Conservation (phyloP, 2,329 filamentous ascomycete genomes). For the Diplodia sapinea region DNA sequence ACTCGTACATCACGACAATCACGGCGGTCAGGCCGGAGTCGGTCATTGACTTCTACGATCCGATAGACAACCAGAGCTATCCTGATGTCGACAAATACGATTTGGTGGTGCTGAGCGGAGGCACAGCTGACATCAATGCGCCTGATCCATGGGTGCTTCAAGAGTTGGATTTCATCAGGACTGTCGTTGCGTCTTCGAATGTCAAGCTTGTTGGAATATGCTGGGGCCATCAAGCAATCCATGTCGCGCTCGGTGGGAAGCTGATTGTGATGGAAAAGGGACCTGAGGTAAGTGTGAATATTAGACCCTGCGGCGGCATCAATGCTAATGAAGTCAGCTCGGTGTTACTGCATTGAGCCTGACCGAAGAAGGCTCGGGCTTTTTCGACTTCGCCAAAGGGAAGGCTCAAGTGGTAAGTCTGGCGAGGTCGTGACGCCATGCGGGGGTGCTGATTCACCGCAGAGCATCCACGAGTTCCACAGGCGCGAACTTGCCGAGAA, state of each 20-base stretch:
- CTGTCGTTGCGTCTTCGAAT: constrained; percentile 3
- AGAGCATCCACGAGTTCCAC: constrained; percentile 30
- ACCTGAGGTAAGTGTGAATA: constrained; percentile 17
- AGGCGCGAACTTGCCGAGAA: constrained; percentile 18
- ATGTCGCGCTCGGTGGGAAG: constrained; percentile 26
- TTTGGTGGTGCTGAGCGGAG: constrained; percentile 24
- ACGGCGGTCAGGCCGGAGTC: neutral
- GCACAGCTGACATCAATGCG: constrained; percentile 29
- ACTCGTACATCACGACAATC: constrained; percentile 19
- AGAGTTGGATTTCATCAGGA: constrained; percentile 21
- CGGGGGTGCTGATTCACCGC: neutral
- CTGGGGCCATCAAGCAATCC: constrained; percentile 30
- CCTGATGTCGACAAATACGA: constrained; percentile 19
- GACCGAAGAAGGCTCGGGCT: constrained; percentile 9
- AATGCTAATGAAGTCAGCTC: constrained; percentile 1
- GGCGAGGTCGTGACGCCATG: too few species aligned
- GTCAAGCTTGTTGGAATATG: constrained; percentile 26
- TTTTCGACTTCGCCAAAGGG: constrained; percentile 26
- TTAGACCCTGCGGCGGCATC: neutral
- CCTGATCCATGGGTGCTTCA: constrained; percentile 29
- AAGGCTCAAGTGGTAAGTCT: constrained; percentile 7
- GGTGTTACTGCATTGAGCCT: constrained; percentile 12
- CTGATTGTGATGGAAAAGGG: constrained; percentile 22
- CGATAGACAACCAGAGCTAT: constrained; percentile 21
- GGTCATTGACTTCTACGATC: constrained; percentile 29